Evolutionary conservation across 768 basidiomycete genomes (phyloP).

Genomic region (Lentinus brumalis): DNA sequence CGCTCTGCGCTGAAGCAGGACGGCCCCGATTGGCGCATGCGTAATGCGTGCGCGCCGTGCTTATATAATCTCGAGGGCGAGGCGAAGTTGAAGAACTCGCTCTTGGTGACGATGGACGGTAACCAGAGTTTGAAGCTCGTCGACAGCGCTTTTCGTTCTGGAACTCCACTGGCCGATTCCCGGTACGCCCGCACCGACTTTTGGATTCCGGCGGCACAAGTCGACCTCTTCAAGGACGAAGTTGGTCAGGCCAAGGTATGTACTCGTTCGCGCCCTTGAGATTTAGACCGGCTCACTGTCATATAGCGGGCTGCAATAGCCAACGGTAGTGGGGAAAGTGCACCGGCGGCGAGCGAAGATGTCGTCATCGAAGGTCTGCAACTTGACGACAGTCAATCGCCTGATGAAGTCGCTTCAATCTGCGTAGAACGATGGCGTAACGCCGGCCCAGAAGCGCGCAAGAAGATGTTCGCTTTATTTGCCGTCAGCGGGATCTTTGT

Average conservation of each 20-base stretch:
- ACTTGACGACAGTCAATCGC: no score
- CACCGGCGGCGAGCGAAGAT: no score
- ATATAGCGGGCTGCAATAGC: no score
- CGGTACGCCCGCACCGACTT: constrained; percentile 3
- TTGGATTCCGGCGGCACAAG: constrained; percentile 11
- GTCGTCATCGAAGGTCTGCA: no score
- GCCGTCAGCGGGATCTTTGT: no score
- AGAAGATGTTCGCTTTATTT: no score
- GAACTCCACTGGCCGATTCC: neutral
- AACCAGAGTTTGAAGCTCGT: constrained; percentile 23
- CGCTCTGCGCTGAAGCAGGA: constrained; percentile 18
- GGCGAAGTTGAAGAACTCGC: constrained; percentile 7
- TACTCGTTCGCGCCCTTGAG: no score
- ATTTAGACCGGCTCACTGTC: no score
- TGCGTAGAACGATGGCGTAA: no score
- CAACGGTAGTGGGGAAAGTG: no score
- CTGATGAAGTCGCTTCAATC: no score
- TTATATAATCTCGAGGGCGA: constrained; percentile 21
- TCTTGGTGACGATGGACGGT: constrained; percentile 26
- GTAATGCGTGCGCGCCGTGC: constrained; percentile 30
- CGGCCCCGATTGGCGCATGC: constrained; percentile 26
- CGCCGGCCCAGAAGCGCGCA: no score
- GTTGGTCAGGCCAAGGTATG: constrained; percentile 9
- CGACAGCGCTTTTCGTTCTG: constrained; percentile 5
- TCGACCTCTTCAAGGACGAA: constrained; percentile 26